Percentiles rank a stretch among this genome's conserved stretches.
These are phyloP conservation scores for Pseudocercospora cruenta DNA, from an alignment of 2,329 filamentous ascomycete species.

Conservation along the genomic window DNA sequence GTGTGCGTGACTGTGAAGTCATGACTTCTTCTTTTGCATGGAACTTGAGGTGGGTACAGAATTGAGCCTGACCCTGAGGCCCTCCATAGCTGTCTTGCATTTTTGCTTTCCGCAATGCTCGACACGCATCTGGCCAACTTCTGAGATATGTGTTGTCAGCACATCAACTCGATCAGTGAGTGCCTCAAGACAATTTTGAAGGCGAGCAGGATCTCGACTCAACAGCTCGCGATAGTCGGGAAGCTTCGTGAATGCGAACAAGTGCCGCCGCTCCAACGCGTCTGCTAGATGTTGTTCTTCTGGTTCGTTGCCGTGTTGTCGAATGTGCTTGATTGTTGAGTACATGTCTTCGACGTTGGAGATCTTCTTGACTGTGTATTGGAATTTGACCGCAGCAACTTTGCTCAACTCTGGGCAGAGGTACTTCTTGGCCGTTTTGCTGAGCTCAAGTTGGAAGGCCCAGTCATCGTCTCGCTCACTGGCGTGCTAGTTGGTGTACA, in stretches of 20 bases:
- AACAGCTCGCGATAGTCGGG: background rate
- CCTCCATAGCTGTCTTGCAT: too few relatives aligned
- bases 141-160: too few relatives aligned
- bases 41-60: too few relatives aligned
- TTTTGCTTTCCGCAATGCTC: too few relatives aligned
- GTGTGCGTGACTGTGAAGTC: too few relatives aligned
- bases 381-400: background rate
- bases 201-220: background rate
- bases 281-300: background rate
- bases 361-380: background rate
- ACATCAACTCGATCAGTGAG: too few relatives aligned
- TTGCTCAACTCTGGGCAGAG: background rate
- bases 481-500: constrained; percentile 8
- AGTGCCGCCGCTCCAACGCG: background rate
- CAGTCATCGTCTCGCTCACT: background rate
- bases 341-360: background rate
- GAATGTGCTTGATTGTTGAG: background rate
- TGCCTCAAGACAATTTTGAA: too few relatives aligned
- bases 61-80: too few relatives aligned
- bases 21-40: too few relatives aligned
- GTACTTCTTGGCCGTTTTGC: background rate
- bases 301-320: background rate
- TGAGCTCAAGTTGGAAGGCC: constrained; percentile 12
- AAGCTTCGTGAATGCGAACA: background rate
- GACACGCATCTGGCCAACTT: too few relatives aligned